Conservation (phyloP, 768 basidiomycete genomes). For the Hypsizygus marmoreus region DNA sequence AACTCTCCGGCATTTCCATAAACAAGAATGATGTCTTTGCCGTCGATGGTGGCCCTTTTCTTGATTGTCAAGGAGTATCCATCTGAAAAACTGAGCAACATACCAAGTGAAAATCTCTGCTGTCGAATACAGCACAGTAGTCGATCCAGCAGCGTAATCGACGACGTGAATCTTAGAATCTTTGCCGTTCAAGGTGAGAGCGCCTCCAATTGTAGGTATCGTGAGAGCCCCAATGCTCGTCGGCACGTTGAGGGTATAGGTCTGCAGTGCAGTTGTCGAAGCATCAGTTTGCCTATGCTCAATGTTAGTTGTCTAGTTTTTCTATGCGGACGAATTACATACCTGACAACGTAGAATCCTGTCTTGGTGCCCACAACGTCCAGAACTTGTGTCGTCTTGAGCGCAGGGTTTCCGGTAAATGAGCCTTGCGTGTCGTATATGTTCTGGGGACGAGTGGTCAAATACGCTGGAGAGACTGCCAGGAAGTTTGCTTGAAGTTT, state of each 20-base stretch:
- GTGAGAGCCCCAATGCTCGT: conserved; percentile 46
- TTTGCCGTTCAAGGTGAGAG: conserved; percentile 47
- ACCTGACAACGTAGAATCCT: conserved; percentile 50
- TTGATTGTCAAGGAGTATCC: background rate
- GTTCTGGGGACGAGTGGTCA: conserved; percentile 48
- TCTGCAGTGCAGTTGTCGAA: conserved; percentile 37
- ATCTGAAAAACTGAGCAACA: background rate
- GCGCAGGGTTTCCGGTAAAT: conserved; percentile 48
- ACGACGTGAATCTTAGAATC: conserved; percentile 56
- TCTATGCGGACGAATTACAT: background rate
- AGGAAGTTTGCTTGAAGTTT: conserved; percentile 55
- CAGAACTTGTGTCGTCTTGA: conserved; percentile 50
- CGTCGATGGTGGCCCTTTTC: conserved; percentile 49
- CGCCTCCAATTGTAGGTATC: conserved; percentile 45
- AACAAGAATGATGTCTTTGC: conserved; percentile 46
- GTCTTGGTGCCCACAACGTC: conserved; percentile 50
- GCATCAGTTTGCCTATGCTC: conserved; percentile 39
- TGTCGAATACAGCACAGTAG: conserved; percentile 46
- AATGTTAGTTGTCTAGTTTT: background rate
- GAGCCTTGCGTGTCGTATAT: conserved; percentile 39
- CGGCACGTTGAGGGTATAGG: conserved; percentile 43
- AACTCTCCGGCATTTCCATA: conserved; percentile 50
- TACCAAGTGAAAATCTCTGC: conserved; percentile 53
- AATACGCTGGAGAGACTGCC: conserved; percentile 50
- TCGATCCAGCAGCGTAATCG: conserved; percentile 48